phyloP scores from a whole-genome alignment of 108 stramenopile species.

The Nitzschia sp. region DNA sequence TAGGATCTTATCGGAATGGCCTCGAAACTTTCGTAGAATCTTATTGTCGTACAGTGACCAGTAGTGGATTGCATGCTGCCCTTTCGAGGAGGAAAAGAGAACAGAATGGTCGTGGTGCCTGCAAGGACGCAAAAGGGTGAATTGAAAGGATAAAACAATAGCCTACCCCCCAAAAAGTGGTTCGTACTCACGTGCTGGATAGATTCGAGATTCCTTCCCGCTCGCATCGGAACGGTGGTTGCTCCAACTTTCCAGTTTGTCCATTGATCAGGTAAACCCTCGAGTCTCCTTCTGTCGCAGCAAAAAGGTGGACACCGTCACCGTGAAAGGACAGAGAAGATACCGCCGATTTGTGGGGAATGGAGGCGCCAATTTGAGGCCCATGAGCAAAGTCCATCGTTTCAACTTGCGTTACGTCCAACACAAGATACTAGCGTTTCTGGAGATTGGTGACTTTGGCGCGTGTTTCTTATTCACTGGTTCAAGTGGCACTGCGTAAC shows the following conservation, averaged over 20 bases:
- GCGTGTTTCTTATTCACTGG: background rate
- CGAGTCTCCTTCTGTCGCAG: conserved; percentile 65
- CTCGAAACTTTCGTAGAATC: conserved; percentile 77
- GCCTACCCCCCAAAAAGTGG: no score
- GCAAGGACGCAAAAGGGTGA: background rate
- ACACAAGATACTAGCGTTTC: background rate
- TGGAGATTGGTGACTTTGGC: background rate
- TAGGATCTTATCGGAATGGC: conserved; percentile 61
- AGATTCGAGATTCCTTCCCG: conserved; percentile 59
- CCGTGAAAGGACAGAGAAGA: conserved; percentile 69
- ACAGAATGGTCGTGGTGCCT: conserved; percentile 80
- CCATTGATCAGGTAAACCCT: conserved; percentile 65
- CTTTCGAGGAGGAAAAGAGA: conserved; percentile 46
- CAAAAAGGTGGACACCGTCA: conserved; percentile 72
- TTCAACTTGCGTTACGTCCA: background rate
- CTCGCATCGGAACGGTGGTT: conserved; percentile 56
- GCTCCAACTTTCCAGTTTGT: conserved; percentile 49
- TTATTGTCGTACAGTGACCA: conserved; percentile 81
- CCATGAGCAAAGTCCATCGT: conserved; percentile 75
- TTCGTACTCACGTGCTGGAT: conserved; percentile 44
- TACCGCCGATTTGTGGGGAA: conserved; percentile 52
- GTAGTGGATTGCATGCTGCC: conserved; percentile 51
- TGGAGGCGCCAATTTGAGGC: conserved; percentile 62
- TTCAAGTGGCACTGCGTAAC: background rate
- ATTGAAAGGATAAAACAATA: no score